Evolutionary conservation across 192 early-diverging fungal genomes (phyloP), one percentile per base, ranked within the genome.

Genomic region (Backusella tuberculispora): DNA sequence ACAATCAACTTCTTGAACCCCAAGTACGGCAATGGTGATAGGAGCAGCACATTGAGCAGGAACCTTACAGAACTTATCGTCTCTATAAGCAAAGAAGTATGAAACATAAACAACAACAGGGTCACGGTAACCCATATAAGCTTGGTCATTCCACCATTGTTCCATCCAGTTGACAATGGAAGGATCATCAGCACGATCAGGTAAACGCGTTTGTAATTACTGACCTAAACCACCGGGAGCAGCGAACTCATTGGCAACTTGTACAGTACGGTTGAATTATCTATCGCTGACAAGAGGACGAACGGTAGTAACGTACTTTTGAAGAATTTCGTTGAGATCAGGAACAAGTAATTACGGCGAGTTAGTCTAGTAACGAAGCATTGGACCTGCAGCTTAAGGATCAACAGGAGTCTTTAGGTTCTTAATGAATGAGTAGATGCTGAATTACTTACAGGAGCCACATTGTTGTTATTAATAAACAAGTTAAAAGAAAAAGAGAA

Each of bases 1-100:
- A 90, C 90, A 15, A 98, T 90, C 72, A 89, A 86, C 14, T 87
- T 83, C 69, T 95, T 90, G 88, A 98, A 99, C 76, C 90, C 90
- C n/a, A 81, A 96, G 86, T 3, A 95, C 97, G 0, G 92, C 96
- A n/a, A 90, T 91, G 34, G 93, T 90, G 71, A 99, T 90, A 10
- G 92, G 86, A 46, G 97, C 98, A 53, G 98, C 98, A 74, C 96
- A 90, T 77, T 86, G 81, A 21, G 93, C 92, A 69, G 93, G 89
- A 50, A 89, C 84, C 80, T 84, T 91, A 63, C 94, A 88, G 63
- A 90, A 77, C 80, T 87, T 90, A 81, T 98, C 95, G 80, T 99
- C 96, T 81, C 90, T 91, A 85, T 94, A 97, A 60, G 90, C 87
- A n/a, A n/a, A n/a, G n/a, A n/a, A n/a, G n/a, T n/a, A n/a, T n/a